Conservation (phyloP, 257 asterid genomes). For the Ballota nigra region DNA sequence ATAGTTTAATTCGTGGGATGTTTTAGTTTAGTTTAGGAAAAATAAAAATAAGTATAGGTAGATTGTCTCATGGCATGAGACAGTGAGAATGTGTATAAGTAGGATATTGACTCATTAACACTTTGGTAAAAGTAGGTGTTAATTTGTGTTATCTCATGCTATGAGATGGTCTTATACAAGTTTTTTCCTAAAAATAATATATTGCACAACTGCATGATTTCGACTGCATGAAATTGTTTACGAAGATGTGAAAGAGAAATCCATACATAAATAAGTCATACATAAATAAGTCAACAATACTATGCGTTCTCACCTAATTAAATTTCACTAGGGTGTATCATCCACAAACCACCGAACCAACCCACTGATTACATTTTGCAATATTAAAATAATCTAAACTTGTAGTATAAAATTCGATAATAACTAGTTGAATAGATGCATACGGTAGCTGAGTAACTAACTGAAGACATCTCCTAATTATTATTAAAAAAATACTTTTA, state of each 20-base stretch:
- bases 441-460: neutral
- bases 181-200: too few relatives aligned
- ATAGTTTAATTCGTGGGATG: neutral
- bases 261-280: neutral
- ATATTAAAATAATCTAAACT: neutral
- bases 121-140: too few relatives aligned
- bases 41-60: too few relatives aligned
- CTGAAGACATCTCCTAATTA: neutral
- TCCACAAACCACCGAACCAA: neutral
- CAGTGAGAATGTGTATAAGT: too few relatives aligned
- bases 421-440: neutral
- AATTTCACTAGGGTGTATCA: neutral
- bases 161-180: too few relatives aligned
- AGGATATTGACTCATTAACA: too few relatives aligned
- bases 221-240: neutral
- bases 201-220: neutral
- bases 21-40: neutral
- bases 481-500: neutral
- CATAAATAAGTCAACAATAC: neutral
- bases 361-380: neutral
- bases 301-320: neutral
- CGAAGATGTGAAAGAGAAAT: neutral
- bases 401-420: neutral
- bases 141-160: too few relatives aligned
- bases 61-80: too few relatives aligned